Percentiles rank a stretch among this genome's conserved stretches.
phyloP scores from a whole-genome alignment of 305 asterid genomes.

The Solanum hybrid region DNA sequence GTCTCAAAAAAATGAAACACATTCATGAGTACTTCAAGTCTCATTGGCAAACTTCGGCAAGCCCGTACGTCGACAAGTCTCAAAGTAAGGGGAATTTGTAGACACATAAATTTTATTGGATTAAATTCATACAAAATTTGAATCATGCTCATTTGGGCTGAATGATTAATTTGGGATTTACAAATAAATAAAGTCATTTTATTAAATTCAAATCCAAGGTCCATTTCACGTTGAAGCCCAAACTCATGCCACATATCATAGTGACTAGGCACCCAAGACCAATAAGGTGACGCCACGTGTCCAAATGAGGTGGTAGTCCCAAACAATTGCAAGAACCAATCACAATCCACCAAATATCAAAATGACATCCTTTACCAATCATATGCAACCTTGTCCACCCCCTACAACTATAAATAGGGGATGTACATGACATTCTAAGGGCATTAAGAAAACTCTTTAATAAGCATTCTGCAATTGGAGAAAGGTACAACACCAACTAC shows the following conservation, averaged over 20 bases:
- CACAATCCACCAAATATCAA: neutral
- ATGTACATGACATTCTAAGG: neutral
- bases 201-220: neutral
- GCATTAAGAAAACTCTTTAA: neutral
- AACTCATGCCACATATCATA: neutral
- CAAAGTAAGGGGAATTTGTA: neutral
- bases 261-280: neutral
- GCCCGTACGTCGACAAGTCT: neutral
- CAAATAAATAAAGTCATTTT: no score
- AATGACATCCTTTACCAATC: neutral
- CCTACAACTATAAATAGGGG: neutral
- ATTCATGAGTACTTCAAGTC: neutral
- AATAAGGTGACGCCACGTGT: neutral
- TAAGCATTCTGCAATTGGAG: neutral
- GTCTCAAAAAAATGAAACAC: neutral
- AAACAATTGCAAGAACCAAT: neutral
- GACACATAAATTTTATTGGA: neutral
- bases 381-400: neutral
- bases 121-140: neutral
- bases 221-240: neutral
- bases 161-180: no score
- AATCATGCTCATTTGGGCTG: neutral
- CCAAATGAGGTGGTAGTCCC: neutral
- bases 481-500: neutral
- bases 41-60: neutral